These are phyloP conservation scores for Diphasiastrum complanatum DNA, from an alignment of 83 land plant species.

Conservation along the genomic window DNA sequence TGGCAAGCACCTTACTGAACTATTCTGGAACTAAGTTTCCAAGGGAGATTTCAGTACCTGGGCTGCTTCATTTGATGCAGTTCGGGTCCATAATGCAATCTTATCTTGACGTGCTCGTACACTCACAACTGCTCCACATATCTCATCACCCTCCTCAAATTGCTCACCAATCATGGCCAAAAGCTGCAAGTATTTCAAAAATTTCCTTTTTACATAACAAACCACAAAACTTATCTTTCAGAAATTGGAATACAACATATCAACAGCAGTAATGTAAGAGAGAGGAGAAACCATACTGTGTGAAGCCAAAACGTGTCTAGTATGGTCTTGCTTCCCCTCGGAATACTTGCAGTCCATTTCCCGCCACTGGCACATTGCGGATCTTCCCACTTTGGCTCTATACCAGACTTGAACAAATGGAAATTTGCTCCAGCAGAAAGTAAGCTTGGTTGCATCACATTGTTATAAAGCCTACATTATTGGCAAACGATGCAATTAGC, in stretches of 20 bases:
- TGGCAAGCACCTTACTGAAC: not conserved
- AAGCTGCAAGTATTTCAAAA: constrained; percentile 36
- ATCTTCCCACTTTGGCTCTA: constrained; percentile 96
- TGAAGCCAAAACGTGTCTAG: constrained; percentile 66
- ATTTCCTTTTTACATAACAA: not conserved
- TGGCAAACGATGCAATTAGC: too few species aligned
- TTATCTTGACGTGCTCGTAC: constrained; percentile 77
- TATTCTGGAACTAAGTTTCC: not conserved
- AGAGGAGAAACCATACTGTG: constrained; percentile 42
- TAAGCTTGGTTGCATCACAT: constrained; percentile 48
- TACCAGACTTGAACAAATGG: constrained; percentile 77
- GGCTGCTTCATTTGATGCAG: constrained; percentile 78
- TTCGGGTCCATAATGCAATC: constrained; percentile 85
- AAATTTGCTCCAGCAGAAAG: constrained; percentile 53
- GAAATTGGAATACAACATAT: not conserved
- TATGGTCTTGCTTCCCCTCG: constrained; percentile 41
- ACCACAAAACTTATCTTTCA: not conserved
- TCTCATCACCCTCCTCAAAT: constrained; percentile 85
- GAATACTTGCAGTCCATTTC: constrained; percentile 61
- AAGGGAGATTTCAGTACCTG: constrained; percentile 44
- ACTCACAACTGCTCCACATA: constrained; percentile 89
- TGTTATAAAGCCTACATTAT: constrained; percentile 49
- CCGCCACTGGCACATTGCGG: constrained; percentile 91
- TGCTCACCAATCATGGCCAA: constrained; percentile 96
- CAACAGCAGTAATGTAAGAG: constrained; percentile 8